Evolutionary conservation across 345 rosid genomes (phyloP).

Genomic region (Cardiospermum halicacabum): DNA sequence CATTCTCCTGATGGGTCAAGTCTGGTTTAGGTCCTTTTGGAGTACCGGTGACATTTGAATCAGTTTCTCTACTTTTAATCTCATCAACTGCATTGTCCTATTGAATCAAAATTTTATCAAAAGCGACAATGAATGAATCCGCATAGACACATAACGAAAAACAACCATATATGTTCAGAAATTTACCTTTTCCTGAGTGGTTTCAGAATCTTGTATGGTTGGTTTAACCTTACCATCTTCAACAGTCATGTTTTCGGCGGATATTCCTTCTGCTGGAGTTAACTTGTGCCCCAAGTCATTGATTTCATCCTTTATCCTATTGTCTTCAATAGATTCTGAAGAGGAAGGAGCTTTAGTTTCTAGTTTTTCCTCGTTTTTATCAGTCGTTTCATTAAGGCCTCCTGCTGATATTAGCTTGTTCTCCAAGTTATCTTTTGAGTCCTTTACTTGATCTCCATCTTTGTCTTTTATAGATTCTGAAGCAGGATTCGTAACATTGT

Average conservation of each 20-base stretch:
- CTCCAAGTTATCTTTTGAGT: slow-evolving; percentile 6
- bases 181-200: slow-evolving; percentile 27
- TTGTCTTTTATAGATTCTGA: not conserved
- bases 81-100: slow-evolving; percentile 2
- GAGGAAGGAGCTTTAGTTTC: not conserved
- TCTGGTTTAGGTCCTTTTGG: too few relatives aligned
- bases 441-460: not conserved
- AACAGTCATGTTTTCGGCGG: too few relatives aligned
- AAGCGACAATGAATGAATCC: too few relatives aligned
- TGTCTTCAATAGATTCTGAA: not conserved
- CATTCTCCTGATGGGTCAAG: too few relatives aligned
- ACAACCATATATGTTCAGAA: slow-evolving; percentile 1
- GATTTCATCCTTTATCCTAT: not conserved
- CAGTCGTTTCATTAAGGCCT: too few relatives aligned
- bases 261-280: too few relatives aligned
- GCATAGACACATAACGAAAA: not conserved
- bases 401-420: too few relatives aligned
- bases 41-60: too few relatives aligned
- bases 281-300: too few relatives aligned
- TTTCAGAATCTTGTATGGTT: not conserved
- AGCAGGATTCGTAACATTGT: not conserved
- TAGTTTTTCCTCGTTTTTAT: not conserved
- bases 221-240: not conserved
- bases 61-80: not conserved
- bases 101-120: not conserved